Conservation (phyloP, 192 early-diverging fungal species). For the Coemansia sp. region DNA sequence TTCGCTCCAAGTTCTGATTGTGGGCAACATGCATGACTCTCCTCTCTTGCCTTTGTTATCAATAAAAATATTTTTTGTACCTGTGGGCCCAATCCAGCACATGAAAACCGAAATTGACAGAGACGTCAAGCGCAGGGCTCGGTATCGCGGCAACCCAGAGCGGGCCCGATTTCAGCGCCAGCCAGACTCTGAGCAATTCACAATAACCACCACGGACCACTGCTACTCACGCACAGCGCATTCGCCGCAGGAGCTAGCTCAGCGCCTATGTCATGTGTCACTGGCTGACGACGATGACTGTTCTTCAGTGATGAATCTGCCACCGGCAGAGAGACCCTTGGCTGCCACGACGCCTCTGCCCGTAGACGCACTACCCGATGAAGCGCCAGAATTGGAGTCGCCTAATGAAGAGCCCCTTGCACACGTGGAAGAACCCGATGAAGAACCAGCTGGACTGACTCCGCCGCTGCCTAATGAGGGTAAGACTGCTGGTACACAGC, state of each 20-base stretch:
- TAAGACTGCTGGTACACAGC: not conserved
- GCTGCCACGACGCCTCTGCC: not conserved
- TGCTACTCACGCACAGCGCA: not conserved
- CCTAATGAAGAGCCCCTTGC: not conserved
- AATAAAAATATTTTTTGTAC: no score
- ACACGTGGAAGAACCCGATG: not conserved
- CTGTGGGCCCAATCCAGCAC: no score
- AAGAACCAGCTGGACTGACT: not conserved
- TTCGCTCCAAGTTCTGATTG: not conserved
- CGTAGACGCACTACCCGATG: not conserved
- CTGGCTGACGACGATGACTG: not conserved
- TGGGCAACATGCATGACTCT: no score
- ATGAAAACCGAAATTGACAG: no score
- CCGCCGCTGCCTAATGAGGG: not conserved
- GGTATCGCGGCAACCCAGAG: constrained; percentile 46
- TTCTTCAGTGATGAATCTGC: not conserved
- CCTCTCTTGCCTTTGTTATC: no score
- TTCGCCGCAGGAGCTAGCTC: not conserved
- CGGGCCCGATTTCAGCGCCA: constrained; percentile 39
- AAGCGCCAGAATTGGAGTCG: not conserved
- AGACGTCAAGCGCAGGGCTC: constrained; percentile 36
- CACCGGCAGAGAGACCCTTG: no score
- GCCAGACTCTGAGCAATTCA: constrained; percentile 17
- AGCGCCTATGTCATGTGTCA: not conserved
- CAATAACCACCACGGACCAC: constrained; percentile 3